Evolutionary conservation across 768 basidiomycete species (phyloP).

Genomic region (Mycena pura): DNA sequence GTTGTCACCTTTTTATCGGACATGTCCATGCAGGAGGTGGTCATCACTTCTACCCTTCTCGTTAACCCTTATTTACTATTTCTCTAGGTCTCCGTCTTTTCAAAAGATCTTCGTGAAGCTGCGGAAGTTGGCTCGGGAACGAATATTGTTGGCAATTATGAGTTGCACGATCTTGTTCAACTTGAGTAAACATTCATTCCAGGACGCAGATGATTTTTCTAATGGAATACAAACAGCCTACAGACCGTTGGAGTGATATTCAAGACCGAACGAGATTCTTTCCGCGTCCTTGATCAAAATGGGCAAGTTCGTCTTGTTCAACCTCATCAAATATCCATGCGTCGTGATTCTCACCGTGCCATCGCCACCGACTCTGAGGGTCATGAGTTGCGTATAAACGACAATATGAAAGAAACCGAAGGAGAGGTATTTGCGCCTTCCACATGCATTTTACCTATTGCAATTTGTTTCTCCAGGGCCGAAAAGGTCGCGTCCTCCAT

Average conservation of each 20-base stretch:
- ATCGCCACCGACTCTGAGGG: constrained; percentile 92
- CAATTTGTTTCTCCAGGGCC: constrained; percentile 51
- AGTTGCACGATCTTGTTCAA: constrained; percentile 95
- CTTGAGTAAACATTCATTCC: constrained; percentile 72
- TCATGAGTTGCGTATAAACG: constrained; percentile 84
- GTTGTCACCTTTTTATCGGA: constrained; percentile 97
- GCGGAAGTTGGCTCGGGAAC: constrained; percentile 95
- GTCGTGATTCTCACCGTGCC: constrained; percentile 78
- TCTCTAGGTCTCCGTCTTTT: constrained; percentile 90
- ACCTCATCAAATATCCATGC: constrained; percentile 94
- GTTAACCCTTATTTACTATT: constrained; percentile 12
- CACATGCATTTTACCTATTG: constrained; percentile 10
- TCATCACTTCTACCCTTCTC: not conserved
- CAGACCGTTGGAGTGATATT: constrained; percentile 97
- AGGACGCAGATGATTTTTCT: constrained; percentile 10
- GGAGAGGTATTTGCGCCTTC: constrained; percentile 70
- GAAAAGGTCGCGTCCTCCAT: constrained; percentile 91
- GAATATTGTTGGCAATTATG: constrained; percentile 91
- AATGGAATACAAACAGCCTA: constrained; percentile 52
- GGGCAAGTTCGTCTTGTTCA: constrained; percentile 88
- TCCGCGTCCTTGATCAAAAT: constrained; percentile 95
- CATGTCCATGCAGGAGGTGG: constrained; percentile 94
- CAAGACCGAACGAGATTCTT: constrained; percentile 94
- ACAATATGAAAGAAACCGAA: constrained; percentile 91
- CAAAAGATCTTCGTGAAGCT: constrained; percentile 95